A percentile compares a stretch with the other conserved stretches of the same genome.
These are phyloP conservation scores for Antrodiella citrinella DNA, from an alignment of 768 basidiomycete genomes.

Conservation along the genomic window DNA sequence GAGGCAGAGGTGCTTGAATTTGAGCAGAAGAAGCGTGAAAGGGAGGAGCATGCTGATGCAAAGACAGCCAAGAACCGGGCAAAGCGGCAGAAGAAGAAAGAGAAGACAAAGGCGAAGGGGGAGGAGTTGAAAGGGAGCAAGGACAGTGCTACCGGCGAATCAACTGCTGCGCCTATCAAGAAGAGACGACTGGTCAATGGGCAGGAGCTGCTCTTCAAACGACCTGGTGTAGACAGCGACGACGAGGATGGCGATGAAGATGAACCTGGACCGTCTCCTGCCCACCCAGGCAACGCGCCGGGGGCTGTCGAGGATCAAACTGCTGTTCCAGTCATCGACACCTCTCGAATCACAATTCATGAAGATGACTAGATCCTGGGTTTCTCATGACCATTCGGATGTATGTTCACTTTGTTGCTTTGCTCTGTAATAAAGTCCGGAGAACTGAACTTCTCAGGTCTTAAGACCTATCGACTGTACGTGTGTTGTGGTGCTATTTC, in stretches of 20 bases:
- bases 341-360: constrained; percentile 37
- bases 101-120: constrained; percentile 39
- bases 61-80: constrained; percentile 96
- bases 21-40: constrained; percentile 60
- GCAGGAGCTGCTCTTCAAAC: constrained; percentile 53
- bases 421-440: neutral
- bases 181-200: constrained; percentile 79
- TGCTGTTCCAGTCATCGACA: constrained; percentile 23
- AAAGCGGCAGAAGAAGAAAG: constrained; percentile 91
- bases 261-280: constrained; percentile 12
- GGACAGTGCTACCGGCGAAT: constrained; percentile 24
- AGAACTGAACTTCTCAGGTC: neutral
- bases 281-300: neutral
- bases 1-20: constrained; percentile 69
- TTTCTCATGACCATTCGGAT: neutral
- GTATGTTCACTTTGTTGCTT: neutral
- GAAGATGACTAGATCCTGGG: constrained; percentile 34
- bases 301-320: constrained; percentile 1
- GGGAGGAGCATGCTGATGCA: constrained; percentile 64
- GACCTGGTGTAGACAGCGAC: constrained; percentile 42
- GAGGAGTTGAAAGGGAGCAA: constrained; percentile 18
- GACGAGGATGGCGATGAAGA: constrained; percentile 26
- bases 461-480: neutral
- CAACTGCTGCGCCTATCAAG: constrained; percentile 45
- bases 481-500: too few species aligned